Evolutionary conservation across 768 basidiomycete species (phyloP), one percentile per base, ranked within the genome.

Genomic region (Pisolithus albus): DNA sequence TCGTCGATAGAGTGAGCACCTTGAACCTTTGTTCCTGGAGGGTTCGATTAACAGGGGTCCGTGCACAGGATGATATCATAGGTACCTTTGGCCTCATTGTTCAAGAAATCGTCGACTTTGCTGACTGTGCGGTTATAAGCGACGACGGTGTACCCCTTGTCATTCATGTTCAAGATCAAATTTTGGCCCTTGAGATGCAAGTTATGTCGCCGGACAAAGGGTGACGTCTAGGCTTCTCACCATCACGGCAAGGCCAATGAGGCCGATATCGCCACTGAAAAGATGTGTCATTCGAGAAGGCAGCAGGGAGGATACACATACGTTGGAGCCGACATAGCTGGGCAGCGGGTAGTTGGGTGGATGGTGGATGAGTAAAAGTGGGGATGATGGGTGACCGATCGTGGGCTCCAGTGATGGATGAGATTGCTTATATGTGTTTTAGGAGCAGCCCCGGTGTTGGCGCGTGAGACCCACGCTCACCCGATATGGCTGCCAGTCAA

Each of bases 171-270:
- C 62, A 97, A 77, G 70, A 96, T 94, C 67, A 96, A 71, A 70
- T 95, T 96, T 83, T 95, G 93, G 64, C 92, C 93, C 92, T 93
- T 62, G 24, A 26, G 46, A 19, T 48, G 53, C 28, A 50, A 38
- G 53, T 37, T 21, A 50, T 9, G 42, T 28, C 7, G 40, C 51
- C 39, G 46, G 63, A 58, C 19, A 34, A 47, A 48, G 44, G 39
- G 49, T 55, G 59, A 50, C 52, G 15, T 50, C 51, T 43, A 56
- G 51, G 52, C 41, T 16, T 69, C 77, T 52, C 69, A 94, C 93
- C 93, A 97, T 97, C 77, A 97, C 93, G 78, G 93, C 93, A 66
- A 97, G 78, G 77, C 93, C 93, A 75, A 96, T 96, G 71, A 96
- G 89, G 70, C 93, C 93, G 72, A 96, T 93, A 74, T 97, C 94